Evolutionary conservation across 805 yeast genomes (phyloP), one percentile per base, ranked within the genome.

Genomic region (Wickerhamomyces rabaulensis): DNA sequence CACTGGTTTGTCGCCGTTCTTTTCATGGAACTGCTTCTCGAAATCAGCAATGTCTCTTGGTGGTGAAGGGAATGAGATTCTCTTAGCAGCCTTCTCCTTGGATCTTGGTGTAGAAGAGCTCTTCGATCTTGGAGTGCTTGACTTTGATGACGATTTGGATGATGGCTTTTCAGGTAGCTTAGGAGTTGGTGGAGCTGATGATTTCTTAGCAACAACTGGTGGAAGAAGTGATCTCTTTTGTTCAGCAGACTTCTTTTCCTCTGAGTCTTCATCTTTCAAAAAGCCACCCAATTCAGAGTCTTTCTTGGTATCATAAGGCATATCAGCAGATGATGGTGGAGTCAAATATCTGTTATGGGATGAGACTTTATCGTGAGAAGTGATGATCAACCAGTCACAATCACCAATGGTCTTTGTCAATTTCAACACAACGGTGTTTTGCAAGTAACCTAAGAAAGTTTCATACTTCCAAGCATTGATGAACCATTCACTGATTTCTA

Each of bases 391-490:
- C 70, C 71, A 66, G 43, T 66, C 65, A 55, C 71, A 65, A 40
- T 68, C 70, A 40, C 71, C 73, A 42, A 68, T 62, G 29, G 64
- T 60, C 46, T 62, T 60, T 4, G 68, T 65, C 26, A 68, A 49
- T 49, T 67, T 66, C 44, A 68, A 49, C 15, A 68, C 61, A 42
- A 67, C 58, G 3, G 70, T 66, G 44, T 63, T 64, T 19, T 62
- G 63, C 40, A 67, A 54, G 25, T 58, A 61, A 7, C 67, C 67
- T 48, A 65, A 55, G 43, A 65, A 66, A 15, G 68, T 64, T 47
- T 68, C 73, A 40, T 65, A 62, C 47, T 68, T 67, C 73, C 72
- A 69, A 21, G 70, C 62, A 39, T 66, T 65, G 41, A 67, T 64
- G 40, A 67, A 66, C 70, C 71, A 68, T 43, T 67, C 69, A 22